Base-by-base conservation (phyloP, 2,329 filamentous ascomycete species). In the Aureobasidium musti region DNA sequence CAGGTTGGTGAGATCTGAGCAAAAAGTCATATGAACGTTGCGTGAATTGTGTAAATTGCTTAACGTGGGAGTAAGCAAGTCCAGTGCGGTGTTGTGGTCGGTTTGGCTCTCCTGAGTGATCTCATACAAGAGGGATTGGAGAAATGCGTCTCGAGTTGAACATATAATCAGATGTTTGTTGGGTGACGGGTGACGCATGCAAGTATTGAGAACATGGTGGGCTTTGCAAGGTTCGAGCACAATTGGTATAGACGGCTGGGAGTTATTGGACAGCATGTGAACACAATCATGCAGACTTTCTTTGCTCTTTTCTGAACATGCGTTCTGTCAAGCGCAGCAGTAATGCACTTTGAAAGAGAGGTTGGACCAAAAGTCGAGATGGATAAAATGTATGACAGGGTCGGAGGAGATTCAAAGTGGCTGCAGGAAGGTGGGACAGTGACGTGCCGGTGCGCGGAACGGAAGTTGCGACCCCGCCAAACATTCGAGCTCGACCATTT, bases 151-250 rank as follows among this genome's bases (percentile, higher is more conserved):
- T 67, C 84, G 86, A 0, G 86, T 81, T 19, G 84, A 86, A 76
- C 91, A 92, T 69, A 97, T 79, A 67, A 97, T 77, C 53, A 97
- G 77, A 0, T 87, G 89, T 0, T 87, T 89, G 2, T 86, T 85
- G 65, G 84, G 76, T 3, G 76, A 71, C 67, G 87, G 82, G 45
- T 82, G 77, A 5, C 83, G 76, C 63, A 94, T 77, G 63, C 94
- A 77, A 74, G 87, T 84, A 63, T 84, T 80, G 56, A 96, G 81
- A 52, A 96, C 79, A 35, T 79, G 78, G 17, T 79, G 75, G 30
- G 82, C 70, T n/a, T 74, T 74, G 60, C 75, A 69, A 14, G 74
- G 74, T 37, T 75, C 74, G 52, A 82, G 74, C 30, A 81, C 78
- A 28, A 76, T 70, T 37, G 79, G 77, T n/a, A 37, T 53, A 39